These are phyloP conservation scores for Trifolium pratense DNA, from an alignment of 306 rosid species.

Conservation along the genomic window DNA sequence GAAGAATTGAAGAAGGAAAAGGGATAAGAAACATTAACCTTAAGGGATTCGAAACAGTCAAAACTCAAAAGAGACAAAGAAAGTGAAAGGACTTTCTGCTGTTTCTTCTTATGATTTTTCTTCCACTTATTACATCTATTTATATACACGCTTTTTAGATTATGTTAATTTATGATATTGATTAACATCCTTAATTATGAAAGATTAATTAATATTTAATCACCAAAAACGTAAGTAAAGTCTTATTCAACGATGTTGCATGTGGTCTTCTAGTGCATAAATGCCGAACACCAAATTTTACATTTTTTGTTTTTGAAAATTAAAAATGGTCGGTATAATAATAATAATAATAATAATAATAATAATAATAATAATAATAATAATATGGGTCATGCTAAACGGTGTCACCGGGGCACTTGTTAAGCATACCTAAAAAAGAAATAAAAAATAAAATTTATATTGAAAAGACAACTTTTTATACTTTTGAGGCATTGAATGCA, in stretches of 20 bases:
- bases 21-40: constrained; percentile 11
- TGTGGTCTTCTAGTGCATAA: constrained; percentile 15
- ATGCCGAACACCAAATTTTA: constrained; percentile 28
- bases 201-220: neutral
- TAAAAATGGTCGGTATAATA: neutral
- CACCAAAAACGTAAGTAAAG: constrained; percentile 35
- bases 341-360: no score
- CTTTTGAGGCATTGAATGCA: no score
- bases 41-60: constrained; percentile 59
- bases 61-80: constrained; percentile 51
- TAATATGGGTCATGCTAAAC: no score
- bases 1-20: constrained; percentile 4
- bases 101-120: constrained; percentile 36
- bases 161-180: neutral
- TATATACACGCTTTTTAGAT: constrained; percentile 1
- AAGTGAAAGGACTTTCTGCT: constrained; percentile 47
- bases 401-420: no score
- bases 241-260: constrained; percentile 36
- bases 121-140: neutral
- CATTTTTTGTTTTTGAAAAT: neutral
- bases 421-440: no score
- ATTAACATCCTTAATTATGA: neutral
- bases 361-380: no score
- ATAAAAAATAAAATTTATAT: no score
- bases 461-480: no score